Percentiles rank a stretch among this genome's conserved stretches.
Evolutionary conservation across 768 basidiomycete species (phyloP).

Genomic region (Coprinellus aureogranulatus): DNA sequence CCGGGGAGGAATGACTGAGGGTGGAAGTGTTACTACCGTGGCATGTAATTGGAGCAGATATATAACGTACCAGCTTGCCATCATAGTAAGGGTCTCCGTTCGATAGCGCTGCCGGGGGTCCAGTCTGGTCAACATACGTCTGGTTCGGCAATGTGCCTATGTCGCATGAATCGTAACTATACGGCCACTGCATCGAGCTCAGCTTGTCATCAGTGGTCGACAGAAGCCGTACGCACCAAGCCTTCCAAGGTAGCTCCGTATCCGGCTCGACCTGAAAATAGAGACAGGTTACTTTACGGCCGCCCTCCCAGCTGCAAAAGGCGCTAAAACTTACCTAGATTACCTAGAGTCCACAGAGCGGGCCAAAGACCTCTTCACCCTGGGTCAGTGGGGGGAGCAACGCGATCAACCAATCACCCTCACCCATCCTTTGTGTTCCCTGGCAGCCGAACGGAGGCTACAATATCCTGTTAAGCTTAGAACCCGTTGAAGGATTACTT

Average conservation of each 20-base stretch:
- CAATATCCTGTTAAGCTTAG: not conserved
- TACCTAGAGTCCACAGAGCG: slow-evolving; percentile 46
- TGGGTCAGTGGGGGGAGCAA: no score
- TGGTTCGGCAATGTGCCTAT: slow-evolving; percentile 81
- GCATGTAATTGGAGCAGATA: not conserved
- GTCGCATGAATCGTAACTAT: slow-evolving; percentile 72
- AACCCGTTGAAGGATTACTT: no score
- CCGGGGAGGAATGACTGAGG: slow-evolving; percentile 68
- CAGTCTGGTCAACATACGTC: slow-evolving; percentile 52
- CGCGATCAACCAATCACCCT: no score
- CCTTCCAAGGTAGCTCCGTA: slow-evolving; percentile 70
- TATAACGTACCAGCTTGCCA: slow-evolving; percentile 29
- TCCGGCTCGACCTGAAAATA: slow-evolving; percentile 54
- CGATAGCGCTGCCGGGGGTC: slow-evolving; percentile 44
- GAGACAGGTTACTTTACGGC: not conserved
- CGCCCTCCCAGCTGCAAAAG: no score
- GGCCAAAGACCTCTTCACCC: slow-evolving; percentile 47
- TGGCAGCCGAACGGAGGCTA: slow-evolving; percentile 33
- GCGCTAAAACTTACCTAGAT: slow-evolving; percentile 43
- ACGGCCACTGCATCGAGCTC: slow-evolving; percentile 50
- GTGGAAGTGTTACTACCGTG: not conserved
- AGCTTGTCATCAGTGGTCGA: no score
- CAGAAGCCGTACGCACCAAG: slow-evolving; percentile 42
- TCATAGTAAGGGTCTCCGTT: slow-evolving; percentile 41
- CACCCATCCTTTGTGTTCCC: slow-evolving; percentile 29